phyloP scores from a whole-genome alignment of 306 rosid species.

The Parietaria judaica region DNA sequence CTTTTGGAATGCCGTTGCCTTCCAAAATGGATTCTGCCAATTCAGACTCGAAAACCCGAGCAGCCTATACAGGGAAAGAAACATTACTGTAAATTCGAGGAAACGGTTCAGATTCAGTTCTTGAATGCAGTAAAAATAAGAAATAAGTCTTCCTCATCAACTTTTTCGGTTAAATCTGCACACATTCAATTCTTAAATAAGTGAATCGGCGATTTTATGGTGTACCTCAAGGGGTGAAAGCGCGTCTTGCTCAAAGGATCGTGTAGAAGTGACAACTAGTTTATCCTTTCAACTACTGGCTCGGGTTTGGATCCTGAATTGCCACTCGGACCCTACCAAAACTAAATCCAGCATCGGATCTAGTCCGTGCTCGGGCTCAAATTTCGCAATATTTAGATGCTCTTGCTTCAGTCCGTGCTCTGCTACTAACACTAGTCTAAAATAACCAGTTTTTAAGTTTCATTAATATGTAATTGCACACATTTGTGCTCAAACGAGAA shows the following conservation, averaged over 20 bases:
- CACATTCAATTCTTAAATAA: not conserved
- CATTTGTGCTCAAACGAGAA: no score
- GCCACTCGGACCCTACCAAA: slow-evolving; percentile 84
- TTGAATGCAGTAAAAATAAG: not conserved
- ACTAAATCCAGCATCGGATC: slow-evolving; percentile 92
- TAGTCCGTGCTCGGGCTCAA: slow-evolving; percentile 88
- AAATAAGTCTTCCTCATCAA: not conserved
- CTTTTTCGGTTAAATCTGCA: not conserved
- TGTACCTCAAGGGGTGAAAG: slow-evolving; percentile 76
- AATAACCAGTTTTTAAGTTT: no score
- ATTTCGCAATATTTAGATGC: slow-evolving; percentile 73
- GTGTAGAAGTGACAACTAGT: slow-evolving; percentile 88
- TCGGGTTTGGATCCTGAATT: slow-evolving; percentile 67
- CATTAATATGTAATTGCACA: no score
- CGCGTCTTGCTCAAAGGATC: slow-evolving; percentile 73
- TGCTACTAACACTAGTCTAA: no score
- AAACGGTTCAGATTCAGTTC: not conserved
- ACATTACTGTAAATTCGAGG: not conserved
- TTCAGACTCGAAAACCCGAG: slow-evolving; percentile 74
- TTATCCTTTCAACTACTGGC: slow-evolving; percentile 92
- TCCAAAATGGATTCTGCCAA: slow-evolving; percentile 61
- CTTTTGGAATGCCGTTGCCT: slow-evolving; percentile 59
- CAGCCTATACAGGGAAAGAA: slow-evolving; percentile 43
- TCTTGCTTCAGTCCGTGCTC: slow-evolving; percentile 59
- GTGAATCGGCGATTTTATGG: slow-evolving; percentile 4